Evolutionary conservation across 192 early-diverging fungal species (phyloP).

Genomic region (Rhizophagus prolifer): DNA sequence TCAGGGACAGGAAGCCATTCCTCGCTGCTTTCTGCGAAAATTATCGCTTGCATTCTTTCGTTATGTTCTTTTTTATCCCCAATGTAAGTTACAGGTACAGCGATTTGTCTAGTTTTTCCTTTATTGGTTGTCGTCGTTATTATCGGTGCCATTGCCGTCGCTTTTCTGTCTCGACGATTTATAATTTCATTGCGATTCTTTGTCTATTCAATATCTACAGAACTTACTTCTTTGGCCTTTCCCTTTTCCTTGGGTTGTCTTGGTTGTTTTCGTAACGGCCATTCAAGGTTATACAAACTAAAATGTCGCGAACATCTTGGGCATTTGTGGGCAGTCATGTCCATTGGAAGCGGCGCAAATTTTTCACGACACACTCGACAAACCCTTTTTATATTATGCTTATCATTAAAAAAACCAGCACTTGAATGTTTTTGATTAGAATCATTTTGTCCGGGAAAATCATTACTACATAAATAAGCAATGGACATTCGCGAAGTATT

Average conservation of each 20-base stretch:
- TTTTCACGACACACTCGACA: background rate
- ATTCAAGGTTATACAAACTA: constrained; percentile 10
- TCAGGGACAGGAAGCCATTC: background rate
- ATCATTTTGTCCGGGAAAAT: background rate
- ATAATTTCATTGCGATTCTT: background rate
- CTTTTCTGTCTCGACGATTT: background rate
- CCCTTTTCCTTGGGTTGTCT: background rate
- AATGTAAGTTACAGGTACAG: background rate
- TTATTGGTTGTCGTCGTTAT: background rate
- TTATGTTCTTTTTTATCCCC: background rate
- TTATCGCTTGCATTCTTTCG: background rate
- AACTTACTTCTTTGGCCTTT: constrained; percentile 5
- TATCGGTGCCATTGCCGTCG: background rate
- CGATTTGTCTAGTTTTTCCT: background rate
- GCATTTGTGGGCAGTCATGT: background rate
- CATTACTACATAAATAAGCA: constrained; percentile 12
- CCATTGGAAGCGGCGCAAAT: too few species aligned
- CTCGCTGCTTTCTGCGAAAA: background rate
- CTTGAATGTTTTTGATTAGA: background rate
- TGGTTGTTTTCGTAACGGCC: constrained; percentile 8
- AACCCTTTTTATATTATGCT: background rate
- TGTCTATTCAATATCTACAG: background rate
- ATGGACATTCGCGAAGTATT: constrained; percentile 7
- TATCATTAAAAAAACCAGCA: background rate
- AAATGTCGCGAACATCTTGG: constrained; percentile 11